Conservation (phyloP, 2,329 filamentous ascomycete genomes). For the Cytospora leucostoma region DNA sequence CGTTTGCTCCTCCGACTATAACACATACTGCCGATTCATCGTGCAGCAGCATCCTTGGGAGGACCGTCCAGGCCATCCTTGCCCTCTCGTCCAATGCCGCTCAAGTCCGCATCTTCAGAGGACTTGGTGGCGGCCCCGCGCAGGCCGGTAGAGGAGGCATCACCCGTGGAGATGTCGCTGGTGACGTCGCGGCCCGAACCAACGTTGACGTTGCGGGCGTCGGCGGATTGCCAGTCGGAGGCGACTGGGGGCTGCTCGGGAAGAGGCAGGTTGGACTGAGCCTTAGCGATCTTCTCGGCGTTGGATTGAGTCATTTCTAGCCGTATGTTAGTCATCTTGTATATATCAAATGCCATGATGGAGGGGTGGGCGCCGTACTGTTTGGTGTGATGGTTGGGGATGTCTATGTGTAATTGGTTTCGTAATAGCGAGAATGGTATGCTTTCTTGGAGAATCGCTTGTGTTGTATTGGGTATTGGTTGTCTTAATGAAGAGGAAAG, state of each 20-base stretch:
- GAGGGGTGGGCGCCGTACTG: constrained; percentile 11
- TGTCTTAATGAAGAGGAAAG: constrained; percentile 9
- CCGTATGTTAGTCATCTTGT: not conserved
- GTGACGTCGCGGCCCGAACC: constrained; percentile 60
- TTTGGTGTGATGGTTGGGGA: constrained; percentile 7
- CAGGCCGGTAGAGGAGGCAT: constrained; percentile 53
- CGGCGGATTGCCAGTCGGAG: constrained; percentile 77
- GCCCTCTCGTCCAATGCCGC: constrained; percentile 63
- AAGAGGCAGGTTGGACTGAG: constrained; percentile 72
- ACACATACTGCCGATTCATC: constrained; percentile 35
- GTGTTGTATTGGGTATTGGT: not conserved
- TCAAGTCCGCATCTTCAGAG: constrained; percentile 53
- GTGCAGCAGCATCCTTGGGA: constrained; percentile 61
- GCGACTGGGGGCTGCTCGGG: constrained; percentile 74
- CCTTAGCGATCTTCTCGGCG: constrained; percentile 65
- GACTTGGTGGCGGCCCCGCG: constrained; percentile 61
- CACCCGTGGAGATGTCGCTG: constrained; percentile 54
- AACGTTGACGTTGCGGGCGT: constrained; percentile 68
- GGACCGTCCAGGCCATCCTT: constrained; percentile 58
- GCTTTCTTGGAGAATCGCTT: not conserved
- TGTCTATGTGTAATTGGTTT: not conserved
- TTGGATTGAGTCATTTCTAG: constrained; percentile 52
- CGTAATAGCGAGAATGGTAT: not conserved
- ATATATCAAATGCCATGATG: not conserved
- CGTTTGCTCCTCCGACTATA: not conserved